Percentiles rank a stretch among this genome's conserved stretches.
Evolutionary conservation across 306 rosid genomes (phyloP).

Genomic region (peach (Prunus persica)): DNA sequence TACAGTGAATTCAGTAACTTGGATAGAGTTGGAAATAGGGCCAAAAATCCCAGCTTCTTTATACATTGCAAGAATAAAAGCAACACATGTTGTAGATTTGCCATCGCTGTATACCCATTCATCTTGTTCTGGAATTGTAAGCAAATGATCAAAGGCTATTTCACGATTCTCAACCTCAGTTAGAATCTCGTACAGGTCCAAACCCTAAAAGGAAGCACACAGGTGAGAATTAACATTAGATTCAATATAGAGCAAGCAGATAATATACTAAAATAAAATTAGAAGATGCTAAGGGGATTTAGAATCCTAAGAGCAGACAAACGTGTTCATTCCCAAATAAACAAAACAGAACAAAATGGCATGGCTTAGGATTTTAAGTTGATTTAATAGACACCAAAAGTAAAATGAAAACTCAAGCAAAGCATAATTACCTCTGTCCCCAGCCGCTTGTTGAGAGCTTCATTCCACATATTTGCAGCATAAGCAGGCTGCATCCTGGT

Average conservation of each 20-base stretch:
- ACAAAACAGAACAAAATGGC: background rate
- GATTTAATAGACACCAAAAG: background rate
- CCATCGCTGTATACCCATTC: conserved; percentile 98
- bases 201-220: conserved; percentile 42
- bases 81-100: conserved; percentile 89
- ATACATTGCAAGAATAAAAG: conserved; percentile 90
- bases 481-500: conserved; percentile 91
- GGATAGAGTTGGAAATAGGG: conserved; percentile 64
- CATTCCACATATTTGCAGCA: conserved; percentile 99
- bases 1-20: conserved; percentile 97
- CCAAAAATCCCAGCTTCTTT: conserved; percentile 90
- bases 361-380: background rate
- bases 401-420: background rate
- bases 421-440: conserved; percentile 71
- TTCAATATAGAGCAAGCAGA: conserved; percentile 1
- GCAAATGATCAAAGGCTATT: conserved; percentile 72
- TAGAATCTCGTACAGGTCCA: conserved; percentile 77
- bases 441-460: conserved; percentile 91
- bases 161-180: conserved; percentile 79
- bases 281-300: background rate
- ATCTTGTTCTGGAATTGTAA: conserved; percentile 92
- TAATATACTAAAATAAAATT: background rate
- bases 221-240: conserved; percentile 1
- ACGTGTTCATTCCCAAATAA: background rate
- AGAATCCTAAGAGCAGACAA: background rate